phyloP scores from a whole-genome alignment of 148 eudicot genomes.

The Agrostemma githago region DNA sequence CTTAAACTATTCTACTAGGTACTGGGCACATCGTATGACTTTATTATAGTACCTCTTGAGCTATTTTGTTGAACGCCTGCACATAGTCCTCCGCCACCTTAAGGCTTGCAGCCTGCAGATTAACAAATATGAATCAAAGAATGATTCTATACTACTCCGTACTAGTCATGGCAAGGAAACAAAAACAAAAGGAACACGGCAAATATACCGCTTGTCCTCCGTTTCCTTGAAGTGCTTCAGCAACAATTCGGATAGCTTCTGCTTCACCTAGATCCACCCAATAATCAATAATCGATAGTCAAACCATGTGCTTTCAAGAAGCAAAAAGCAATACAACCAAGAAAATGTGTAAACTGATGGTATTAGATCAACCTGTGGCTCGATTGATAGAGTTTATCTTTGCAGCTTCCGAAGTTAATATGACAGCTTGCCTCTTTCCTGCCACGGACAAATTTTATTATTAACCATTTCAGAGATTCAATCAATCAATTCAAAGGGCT shows the following conservation, averaged over 20 bases:
- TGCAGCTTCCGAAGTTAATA: slow-evolving; percentile 86
- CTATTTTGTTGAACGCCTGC: slow-evolving; percentile 66
- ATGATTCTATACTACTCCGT: no score
- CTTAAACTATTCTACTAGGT: background rate
- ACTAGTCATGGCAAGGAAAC: background rate
- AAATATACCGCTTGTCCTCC: slow-evolving; percentile 54
- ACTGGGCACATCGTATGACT: background rate
- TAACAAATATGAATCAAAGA: background rate
- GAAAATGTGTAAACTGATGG: background rate
- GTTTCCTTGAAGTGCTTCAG: slow-evolving; percentile 40
- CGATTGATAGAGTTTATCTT: slow-evolving; percentile 66
- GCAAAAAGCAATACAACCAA: background rate
- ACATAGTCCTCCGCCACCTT: slow-evolving; percentile 84
- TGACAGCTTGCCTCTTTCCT: slow-evolving; percentile 80
- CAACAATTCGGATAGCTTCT: slow-evolving; percentile 56
- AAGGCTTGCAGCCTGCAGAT: slow-evolving; percentile 78
- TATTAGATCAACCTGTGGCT: slow-evolving; percentile 52
- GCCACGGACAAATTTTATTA: slow-evolving; percentile 14
- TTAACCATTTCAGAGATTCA: background rate
- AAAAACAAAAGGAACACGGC: background rate
- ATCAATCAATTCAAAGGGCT: background rate
- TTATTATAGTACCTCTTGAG: slow-evolving; percentile 56
- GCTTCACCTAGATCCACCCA: slow-evolving; percentile 66
- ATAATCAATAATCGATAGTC: background rate
- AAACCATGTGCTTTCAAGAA: background rate